Evolutionary conservation across 1,139 yeast species (phyloP).

Genomic region (Saccharomyces hybrid): DNA sequence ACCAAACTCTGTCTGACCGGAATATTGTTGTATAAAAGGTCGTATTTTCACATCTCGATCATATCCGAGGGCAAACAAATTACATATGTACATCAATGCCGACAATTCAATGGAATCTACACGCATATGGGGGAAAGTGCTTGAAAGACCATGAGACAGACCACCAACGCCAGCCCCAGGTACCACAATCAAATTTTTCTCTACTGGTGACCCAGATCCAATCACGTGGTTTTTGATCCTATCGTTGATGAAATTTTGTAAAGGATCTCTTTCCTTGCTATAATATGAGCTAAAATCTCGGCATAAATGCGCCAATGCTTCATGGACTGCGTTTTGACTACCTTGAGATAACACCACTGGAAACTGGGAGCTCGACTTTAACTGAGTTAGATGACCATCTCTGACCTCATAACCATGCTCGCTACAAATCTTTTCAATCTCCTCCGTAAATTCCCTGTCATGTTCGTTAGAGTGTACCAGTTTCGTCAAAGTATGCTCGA

Average conservation of each 20-base stretch:
- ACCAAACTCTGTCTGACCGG: slow-evolving; percentile 49
- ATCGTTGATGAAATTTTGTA: slow-evolving; percentile 42
- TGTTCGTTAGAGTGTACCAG: slow-evolving; percentile 32
- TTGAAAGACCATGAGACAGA: slow-evolving; percentile 55
- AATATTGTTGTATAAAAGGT: slow-evolving; percentile 69
- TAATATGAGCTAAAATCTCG: slow-evolving; percentile 61
- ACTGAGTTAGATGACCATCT: slow-evolving; percentile 3
- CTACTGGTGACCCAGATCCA: slow-evolving; percentile 14
- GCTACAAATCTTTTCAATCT: slow-evolving; percentile 19
- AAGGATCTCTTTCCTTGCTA: slow-evolving; percentile 43
- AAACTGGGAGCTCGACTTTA: slow-evolving; percentile 28
- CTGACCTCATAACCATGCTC: slow-evolving; percentile 15
- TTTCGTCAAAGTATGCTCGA: slow-evolving; percentile 35
- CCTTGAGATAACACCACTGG: slow-evolving; percentile 1
- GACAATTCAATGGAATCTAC: slow-evolving; percentile 71
- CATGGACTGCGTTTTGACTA: slow-evolving; percentile 47
- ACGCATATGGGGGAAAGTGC: slow-evolving; percentile 30
- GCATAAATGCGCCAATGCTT: slow-evolving; percentile 62
- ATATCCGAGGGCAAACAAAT: slow-evolving; percentile 44
- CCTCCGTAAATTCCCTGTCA: slow-evolving; percentile 31
- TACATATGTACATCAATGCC: slow-evolving; percentile 59
- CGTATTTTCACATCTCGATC: slow-evolving; percentile 31
- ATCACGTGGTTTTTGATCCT: slow-evolving; percentile 30
- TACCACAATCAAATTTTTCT: slow-evolving; percentile 44
- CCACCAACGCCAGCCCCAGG: slow-evolving; percentile 83